Evolutionary conservation across 257 asterid genomes (phyloP), one percentile per base, ranked within the genome.

Genomic region (Penstemon eatonii): DNA sequence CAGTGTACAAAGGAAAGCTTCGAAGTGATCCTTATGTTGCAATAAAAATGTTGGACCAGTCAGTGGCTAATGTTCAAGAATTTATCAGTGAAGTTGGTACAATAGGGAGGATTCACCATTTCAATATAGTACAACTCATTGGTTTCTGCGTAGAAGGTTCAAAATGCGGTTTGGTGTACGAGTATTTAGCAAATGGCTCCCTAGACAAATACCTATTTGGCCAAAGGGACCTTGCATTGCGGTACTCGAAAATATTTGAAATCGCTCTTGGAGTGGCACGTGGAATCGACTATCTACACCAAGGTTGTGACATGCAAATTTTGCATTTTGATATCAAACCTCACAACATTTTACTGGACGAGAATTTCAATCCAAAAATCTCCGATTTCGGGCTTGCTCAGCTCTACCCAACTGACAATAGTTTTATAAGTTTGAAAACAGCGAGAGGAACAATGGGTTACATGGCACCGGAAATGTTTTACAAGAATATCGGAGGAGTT

Each of bases 151-250:
- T 70, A 5, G 87, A 82, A 54, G 73, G 79, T 12, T 76, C 85
- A 6, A 77, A 77, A 58, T 42, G 81, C 10, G 87, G 82, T 52
- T 62, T 79, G 66, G 85, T 82, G 6, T 79, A 77, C 4, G 89
- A 84, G n/a, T 84, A n/a, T 67, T 67, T 79, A 65, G 82, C 89
- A 3, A 84, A 84, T n/a, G 87, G 89, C 7, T 84, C 89, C n/a
- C 74, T 84, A 1, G 82, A 84, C 37, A 61, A 81, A 46, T 76
- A 81, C 73, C 76, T 76, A 39, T 75, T 74, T 3, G 71, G 54
- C 68, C 83, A 78, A 56, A 73, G 69, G 56, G 79, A 63, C n/a
- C 25, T 47, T 3, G 78, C 80, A 0, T 61, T 82, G 68, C 69
- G 56, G 62, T 79, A 76, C 2, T 75, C 49, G 72, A 78, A 78